Conservation (phyloP, 768 basidiomycete species). For the Boletus vermiculosoides region DNA sequence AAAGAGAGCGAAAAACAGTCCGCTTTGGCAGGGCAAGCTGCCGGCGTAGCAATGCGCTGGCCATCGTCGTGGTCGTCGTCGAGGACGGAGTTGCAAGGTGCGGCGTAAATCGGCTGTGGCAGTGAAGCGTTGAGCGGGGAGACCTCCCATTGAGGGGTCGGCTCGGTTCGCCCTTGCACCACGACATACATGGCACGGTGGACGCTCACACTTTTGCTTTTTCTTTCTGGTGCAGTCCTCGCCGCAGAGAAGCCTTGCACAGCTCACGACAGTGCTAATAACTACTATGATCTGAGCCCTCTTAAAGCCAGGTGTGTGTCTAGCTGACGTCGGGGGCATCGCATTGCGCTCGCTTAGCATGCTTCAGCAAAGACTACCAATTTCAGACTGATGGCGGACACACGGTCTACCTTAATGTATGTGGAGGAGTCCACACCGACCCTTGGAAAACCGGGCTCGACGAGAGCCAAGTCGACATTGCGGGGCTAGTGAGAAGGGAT, state of each 20-base stretch:
- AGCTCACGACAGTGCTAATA: conserved; percentile 43
- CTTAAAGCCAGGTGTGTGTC: conserved; percentile 55
- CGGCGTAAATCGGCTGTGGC: conserved; percentile 32
- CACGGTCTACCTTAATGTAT: conserved; percentile 60
- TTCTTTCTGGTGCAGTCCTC: conserved; percentile 9
- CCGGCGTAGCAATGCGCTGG: conserved; percentile 64
- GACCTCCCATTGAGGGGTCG: conserved; percentile 29
- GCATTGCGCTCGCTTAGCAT: conserved; percentile 7
- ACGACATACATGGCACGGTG: background rate
- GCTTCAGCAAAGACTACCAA: conserved; percentile 61
- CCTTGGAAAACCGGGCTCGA: conserved; percentile 57
- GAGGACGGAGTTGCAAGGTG: conserved; percentile 8
- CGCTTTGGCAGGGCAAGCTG: conserved; percentile 41
- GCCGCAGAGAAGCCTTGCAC: conserved; percentile 62
- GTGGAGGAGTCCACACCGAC: conserved; percentile 54
- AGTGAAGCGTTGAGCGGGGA: conserved; percentile 5
- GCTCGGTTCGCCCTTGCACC: conserved; percentile 10
- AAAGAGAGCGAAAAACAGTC: conserved; percentile 25
- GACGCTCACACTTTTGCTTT: background rate
- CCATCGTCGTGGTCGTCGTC: conserved; percentile 49
- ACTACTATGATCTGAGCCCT: conserved; percentile 66
- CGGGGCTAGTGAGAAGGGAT: conserved; percentile 56
- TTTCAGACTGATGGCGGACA: conserved; percentile 48
- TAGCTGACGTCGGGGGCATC: background rate
- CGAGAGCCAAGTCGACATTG: conserved; percentile 49